A percentile compares a stretch with the other conserved stretches of the same genome.
These are phyloP conservation scores for Coriolopsis trogii DNA, from an alignment of 1,284 basidiomycete genomes.

Conservation along the genomic window DNA sequence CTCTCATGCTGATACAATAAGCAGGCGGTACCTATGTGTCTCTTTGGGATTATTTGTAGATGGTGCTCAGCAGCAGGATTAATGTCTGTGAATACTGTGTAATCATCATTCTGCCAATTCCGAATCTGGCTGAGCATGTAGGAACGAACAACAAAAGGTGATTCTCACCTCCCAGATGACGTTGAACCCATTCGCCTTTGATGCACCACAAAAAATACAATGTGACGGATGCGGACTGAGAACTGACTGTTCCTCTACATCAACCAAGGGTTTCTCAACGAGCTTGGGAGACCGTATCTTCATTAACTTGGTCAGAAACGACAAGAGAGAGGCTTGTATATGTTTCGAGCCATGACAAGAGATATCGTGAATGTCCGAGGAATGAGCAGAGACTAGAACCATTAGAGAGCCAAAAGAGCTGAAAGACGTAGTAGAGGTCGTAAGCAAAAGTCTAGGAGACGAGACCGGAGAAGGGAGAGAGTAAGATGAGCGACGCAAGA, in stretches of 20 bases:
- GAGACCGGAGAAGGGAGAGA: neutral
- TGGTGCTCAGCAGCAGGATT: conserved; percentile 64
- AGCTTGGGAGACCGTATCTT: neutral
- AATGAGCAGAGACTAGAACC: neutral
- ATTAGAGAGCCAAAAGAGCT: too few relatives aligned
- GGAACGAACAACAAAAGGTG: neutral
- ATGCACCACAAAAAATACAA: conserved; percentile 62
- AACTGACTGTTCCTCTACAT: conserved; percentile 17
- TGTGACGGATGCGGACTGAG: conserved; percentile 5
- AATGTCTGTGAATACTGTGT: conserved; percentile 67
- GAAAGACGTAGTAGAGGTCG: neutral
- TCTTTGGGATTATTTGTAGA: conserved; percentile 65
- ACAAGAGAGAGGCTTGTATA: neutral
- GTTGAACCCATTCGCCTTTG: conserved; percentile 57
- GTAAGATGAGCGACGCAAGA: neutral
- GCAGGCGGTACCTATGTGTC: conserved; percentile 53
- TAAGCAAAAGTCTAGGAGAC: neutral
- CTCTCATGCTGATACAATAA: too few relatives aligned
- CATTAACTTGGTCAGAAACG: neutral
- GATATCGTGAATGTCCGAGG: conserved; percentile 2
- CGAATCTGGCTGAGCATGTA: neutral
- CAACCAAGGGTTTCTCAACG: conserved; percentile 4
- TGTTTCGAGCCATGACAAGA: neutral
- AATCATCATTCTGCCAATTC: conserved; percentile 55
- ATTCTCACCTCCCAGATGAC: conserved; percentile 61